Evolutionary conservation across 2,329 filamentous ascomycete genomes (phyloP).

Genomic region (Fusarium torulosum): DNA sequence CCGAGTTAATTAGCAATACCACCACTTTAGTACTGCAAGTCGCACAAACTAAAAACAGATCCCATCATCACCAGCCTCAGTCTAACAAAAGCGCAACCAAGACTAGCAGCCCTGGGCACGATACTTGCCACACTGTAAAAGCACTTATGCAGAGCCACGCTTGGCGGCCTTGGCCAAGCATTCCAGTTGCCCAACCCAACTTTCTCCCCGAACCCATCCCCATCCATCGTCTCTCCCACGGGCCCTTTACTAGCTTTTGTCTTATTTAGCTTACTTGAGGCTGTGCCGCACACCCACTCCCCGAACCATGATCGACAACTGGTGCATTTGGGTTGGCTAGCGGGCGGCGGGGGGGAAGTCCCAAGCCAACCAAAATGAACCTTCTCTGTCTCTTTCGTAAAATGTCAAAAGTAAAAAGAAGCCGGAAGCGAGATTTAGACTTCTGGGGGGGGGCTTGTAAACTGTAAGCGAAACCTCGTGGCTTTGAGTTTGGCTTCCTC

Average conservation of each 20-base stretch:
- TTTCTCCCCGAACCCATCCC: constrained; percentile 46
- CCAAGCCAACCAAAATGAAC: no score
- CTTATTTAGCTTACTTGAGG: no score
- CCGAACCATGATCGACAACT: constrained; percentile 44
- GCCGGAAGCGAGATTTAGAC: not conserved
- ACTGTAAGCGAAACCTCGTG: constrained; percentile 9
- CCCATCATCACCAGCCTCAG: constrained; percentile 2
- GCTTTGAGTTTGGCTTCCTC: constrained; percentile 9
- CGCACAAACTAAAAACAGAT: not conserved
- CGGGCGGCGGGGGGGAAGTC: no score
- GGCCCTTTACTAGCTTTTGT: no score
- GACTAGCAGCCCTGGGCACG: constrained; percentile 11
- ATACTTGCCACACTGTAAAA: not conserved
- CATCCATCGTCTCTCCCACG: no score
- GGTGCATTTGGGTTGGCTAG: constrained; percentile 3
- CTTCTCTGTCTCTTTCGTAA: no score
- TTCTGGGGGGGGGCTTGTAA: not conserved
- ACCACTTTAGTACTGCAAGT: not conserved
- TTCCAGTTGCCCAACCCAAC: constrained; percentile 31
- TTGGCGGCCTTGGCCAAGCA: constrained; percentile 6
- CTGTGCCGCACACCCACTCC: constrained; percentile 36
- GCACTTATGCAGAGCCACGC: no score
- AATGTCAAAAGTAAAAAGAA: not conserved
- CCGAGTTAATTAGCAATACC: no score
- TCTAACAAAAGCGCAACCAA: not conserved